Base-by-base conservation (phyloP, 257 asterid genomes). In the Fraxinus anomala region DNA sequence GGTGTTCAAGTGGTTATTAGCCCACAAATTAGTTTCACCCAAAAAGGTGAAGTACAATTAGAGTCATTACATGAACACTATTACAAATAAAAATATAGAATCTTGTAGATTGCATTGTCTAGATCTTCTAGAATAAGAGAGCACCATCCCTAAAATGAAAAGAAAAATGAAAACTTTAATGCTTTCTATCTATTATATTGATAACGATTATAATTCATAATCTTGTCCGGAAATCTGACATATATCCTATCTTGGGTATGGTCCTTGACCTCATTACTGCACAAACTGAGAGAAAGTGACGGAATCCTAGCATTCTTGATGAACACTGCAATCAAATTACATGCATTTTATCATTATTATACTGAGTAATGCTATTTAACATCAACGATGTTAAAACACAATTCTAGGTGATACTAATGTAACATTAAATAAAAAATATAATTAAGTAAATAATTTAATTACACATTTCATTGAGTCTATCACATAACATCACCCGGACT, bases 281-380 rank as follows among this genome's bases (percentile, higher is more conserved):
- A 36, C 73, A 36, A 34, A 24, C 16, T 61, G 17, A 70, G 30
- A 70, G 73, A 36, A 14, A 34, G 49, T 70, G 73, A 70, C 36
- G 6, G 14, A 70, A 36, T 70, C 17, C 73, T 34, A 70, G 19
- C 73, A 33, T 34, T 39, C 31, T 36, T 70, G 51, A 36, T 36
- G 7, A 39, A 36, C 13, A 7, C 6, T 36, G 17, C 8, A 31
- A 14, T 33, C 30, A 36, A 34, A 70, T 12, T 33, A 34, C 30
- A 36, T 7, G 51, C 73, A 19, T 23, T 10, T n/a, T 49, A 34
- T 34, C 28, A 34, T 33, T 49, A 39, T 39, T 8, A 39, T 9
- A 3, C 13, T 1, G 44, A 8, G 13, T 39, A 11, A 1, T 8
- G 3, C 3, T 39, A 39, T 9, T 39, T 8, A 39, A 13, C 44